phyloP scores from a whole-genome alignment of 179 eudicot genomes.

The Beta corolliflora region DNA sequence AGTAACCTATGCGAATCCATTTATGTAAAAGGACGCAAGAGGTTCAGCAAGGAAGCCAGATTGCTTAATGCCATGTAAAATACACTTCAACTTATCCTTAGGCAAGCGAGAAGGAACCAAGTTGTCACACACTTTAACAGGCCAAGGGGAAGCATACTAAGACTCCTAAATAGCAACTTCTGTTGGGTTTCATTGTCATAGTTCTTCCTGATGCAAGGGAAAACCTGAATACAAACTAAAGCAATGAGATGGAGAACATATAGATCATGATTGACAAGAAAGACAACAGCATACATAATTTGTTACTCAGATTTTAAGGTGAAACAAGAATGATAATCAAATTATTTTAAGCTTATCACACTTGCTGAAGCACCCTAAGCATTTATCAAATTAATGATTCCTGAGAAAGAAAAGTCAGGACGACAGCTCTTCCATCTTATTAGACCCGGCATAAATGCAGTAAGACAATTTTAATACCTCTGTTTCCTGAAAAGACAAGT shows the following conservation, averaged over 20 bases:
- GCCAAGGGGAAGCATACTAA: constrained; percentile 80
- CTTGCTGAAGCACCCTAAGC: not conserved
- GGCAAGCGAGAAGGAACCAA: constrained; percentile 81
- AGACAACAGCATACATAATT: not conserved
- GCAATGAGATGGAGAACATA: constrained; percentile 14
- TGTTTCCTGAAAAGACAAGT: constrained; percentile 60
- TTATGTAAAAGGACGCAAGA: constrained; percentile 61
- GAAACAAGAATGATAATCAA: not conserved
- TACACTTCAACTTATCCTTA: constrained; percentile 55
- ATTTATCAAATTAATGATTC: constrained; percentile 8
- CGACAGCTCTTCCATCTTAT: not conserved
- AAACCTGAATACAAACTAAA: constrained; percentile 51
- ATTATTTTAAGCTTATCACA: not conserved
- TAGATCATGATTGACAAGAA: not conserved
- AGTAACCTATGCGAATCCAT: constrained; percentile 74
- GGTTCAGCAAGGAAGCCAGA: constrained; percentile 45
- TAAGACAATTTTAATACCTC: constrained; percentile 55
- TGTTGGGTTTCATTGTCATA: constrained; percentile 61
- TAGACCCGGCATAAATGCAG: not conserved
- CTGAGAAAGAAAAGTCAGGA: not conserved
- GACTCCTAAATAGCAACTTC: constrained; percentile 54
- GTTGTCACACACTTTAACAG: constrained; percentile 67
- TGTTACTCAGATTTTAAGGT: not conserved
- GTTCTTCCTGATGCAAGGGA: constrained; percentile 55
- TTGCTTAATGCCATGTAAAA: constrained; percentile 50